Evolutionary conservation across 495 filamentous ascomycete genomes (phyloP), one percentile per base, ranked within the genome.

Genomic region (Aspergillus nanangensis): DNA sequence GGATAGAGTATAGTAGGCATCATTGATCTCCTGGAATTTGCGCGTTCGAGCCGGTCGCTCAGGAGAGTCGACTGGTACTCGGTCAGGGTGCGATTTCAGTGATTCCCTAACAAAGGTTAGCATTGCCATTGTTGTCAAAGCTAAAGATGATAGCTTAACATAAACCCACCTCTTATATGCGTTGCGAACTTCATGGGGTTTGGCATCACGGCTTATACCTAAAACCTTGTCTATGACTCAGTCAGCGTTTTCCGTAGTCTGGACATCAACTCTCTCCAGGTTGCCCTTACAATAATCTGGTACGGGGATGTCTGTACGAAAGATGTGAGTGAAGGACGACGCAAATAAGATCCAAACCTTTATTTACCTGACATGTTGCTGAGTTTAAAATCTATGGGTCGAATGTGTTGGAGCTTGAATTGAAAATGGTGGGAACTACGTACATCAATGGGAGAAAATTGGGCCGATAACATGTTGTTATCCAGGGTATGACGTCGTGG

Each of bases 1-100:
- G 0, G 85, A 90, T 32, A 98, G 86, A 18, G 90, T 94, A 62
- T 90, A 98, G 75, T 98, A 98, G 56, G 93, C 93, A 65, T 97
- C 93, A 71, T 96, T 98, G 57, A 98, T 87, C 48, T 88, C 80
- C 64, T 98, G 93, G 73, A 98, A 98, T 62, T 86, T 85, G 53
- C 84, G 82, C 5, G 93, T 98, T 50, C 92, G 84, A 2, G 74
- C 67, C n/a, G 80, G 57, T 43, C 91, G 85, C 52, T 96, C 90
- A 41, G 92, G 87, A 18, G 89, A 89, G 66, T 90, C 84, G 55
- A 79, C 69, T 32, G 91, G 78, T 42, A 97, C 88, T 40, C 93
- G 85, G 64, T 98, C 93, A 3, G 93, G 93, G 69, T 98, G 93
- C 49, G 86, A 87, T 66, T 92, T 93, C 19, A 98, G 79, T 11